Conservation (phyloP, 176 grass and related monocot species). For the sorghum (Sorghum bicolor) region DNA sequence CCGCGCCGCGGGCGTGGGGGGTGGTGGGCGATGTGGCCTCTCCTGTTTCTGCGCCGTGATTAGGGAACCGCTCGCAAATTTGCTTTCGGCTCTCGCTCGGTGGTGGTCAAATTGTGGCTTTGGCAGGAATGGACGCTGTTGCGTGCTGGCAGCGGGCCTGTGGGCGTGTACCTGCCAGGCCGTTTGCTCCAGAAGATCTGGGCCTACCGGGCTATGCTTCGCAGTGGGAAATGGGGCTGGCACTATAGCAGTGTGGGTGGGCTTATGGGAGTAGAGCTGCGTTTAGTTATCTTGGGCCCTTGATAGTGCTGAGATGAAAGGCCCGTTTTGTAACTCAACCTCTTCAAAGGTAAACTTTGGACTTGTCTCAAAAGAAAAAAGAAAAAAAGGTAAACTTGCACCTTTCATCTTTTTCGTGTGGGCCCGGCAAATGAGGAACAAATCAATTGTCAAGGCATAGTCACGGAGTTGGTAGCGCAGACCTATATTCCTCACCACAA, state of each 20-base stretch:
- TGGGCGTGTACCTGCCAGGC: not conserved
- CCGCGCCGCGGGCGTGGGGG: conserved; percentile 20
- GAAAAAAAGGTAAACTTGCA: too few relatives aligned
- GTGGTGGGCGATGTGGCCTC: not conserved
- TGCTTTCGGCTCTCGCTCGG: not conserved
- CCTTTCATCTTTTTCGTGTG: too few relatives aligned
- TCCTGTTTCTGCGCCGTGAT: conserved; percentile 10
- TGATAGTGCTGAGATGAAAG: not conserved
- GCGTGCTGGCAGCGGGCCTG: not conserved
- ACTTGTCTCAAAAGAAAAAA: too few relatives aligned
- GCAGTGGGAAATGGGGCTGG: not conserved
- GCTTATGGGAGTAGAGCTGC: not conserved
- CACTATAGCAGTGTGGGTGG: not conserved
- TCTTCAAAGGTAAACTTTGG: not conserved
- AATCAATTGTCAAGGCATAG: not conserved
- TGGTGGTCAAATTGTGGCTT: not conserved
- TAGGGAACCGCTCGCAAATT: conserved; percentile 5
- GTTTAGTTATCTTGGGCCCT: not conserved
- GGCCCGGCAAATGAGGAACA: not conserved
- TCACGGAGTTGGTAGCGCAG: not conserved
- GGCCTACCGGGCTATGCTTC: not conserved
- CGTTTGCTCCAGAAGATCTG: not conserved
- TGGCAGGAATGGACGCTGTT: not conserved
- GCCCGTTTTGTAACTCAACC: not conserved
- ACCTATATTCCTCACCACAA: not conserved